phyloP scores from a whole-genome alignment of 2,329 filamentous ascomycete species.

The Incumbomyces lentus region DNA sequence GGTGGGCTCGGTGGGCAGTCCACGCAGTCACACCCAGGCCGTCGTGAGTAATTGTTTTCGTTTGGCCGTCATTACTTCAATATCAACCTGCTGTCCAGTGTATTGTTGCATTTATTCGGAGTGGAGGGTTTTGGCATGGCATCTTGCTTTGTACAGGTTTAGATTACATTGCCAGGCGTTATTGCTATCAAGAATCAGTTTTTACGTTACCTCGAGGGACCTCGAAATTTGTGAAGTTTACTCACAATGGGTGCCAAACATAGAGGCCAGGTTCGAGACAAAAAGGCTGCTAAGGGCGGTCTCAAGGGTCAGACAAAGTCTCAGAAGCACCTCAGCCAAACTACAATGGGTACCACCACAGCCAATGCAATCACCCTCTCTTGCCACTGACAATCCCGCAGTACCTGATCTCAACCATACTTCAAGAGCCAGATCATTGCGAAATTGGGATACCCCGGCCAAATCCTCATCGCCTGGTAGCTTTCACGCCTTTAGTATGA shows the following conservation, averaged over 20 bases:
- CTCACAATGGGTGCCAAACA: conserved; percentile 16
- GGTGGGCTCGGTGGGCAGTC: too few relatives aligned
- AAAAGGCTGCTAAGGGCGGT: conserved; percentile 12
- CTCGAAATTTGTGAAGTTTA: too few relatives aligned
- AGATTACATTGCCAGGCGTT: too few relatives aligned
- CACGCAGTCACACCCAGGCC: too few relatives aligned
- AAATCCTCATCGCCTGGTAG: conserved; percentile 18
- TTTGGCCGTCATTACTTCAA: too few relatives aligned
- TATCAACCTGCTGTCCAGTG: too few relatives aligned
- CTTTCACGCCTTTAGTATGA: conserved; percentile 34
- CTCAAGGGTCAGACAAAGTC: conserved; percentile 11
- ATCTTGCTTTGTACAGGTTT: too few relatives aligned
- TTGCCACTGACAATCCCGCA: conserved; percentile 7
- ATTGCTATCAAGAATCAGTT: too few relatives aligned
- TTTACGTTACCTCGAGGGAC: too few relatives aligned
- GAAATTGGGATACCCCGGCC: conserved; percentile 8
- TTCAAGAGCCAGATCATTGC: background rate
- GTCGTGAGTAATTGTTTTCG: too few relatives aligned
- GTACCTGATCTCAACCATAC: conserved; percentile 8
- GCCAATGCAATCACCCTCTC: background rate
- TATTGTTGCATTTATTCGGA: too few relatives aligned
- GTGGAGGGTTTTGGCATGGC: too few relatives aligned
- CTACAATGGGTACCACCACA: conserved; percentile 7
- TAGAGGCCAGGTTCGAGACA: conserved; percentile 14
- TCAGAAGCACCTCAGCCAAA: conserved; percentile 10